Evolutionary conservation across 495 filamentous ascomycete species (phyloP).

Genomic region (Viridothelium virens): DNA sequence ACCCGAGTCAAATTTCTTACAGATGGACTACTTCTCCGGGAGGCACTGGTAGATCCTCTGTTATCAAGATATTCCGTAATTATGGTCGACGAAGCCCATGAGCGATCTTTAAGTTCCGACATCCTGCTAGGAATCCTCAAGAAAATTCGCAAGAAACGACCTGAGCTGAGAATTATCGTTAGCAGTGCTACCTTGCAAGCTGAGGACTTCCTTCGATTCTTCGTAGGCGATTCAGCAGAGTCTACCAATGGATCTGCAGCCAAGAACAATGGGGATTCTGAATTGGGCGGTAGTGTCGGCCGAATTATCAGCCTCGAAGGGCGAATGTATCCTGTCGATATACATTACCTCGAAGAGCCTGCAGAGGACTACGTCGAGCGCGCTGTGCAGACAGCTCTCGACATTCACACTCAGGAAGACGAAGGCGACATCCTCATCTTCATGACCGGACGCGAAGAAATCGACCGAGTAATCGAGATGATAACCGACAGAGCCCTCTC

Average conservation of each 20-base stretch:
- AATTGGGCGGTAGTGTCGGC: conserved; percentile 41
- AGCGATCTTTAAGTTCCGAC: conserved; percentile 89
- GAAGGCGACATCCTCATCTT: conserved; percentile 75
- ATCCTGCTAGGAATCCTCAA: conserved; percentile 89
- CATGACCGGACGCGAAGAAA: conserved; percentile 39
- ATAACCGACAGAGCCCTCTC: conserved; percentile 31
- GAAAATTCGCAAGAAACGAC: conserved; percentile 76
- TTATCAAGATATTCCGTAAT: conserved; percentile 91
- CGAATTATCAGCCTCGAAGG: conserved; percentile 86
- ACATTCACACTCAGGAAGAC: conserved; percentile 80
- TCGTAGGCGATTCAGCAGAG: conserved; percentile 44
- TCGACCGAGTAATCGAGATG: conserved; percentile 32
- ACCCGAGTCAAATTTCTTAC: conserved; percentile 96
- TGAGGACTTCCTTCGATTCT: conserved; percentile 80
- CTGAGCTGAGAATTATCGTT: conserved; percentile 80
- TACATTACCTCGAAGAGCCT: conserved; percentile 72
- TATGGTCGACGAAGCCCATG: conserved; percentile 98
- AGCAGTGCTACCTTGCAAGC: conserved; percentile 93
- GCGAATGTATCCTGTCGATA: conserved; percentile 84
- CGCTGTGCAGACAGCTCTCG: conserved; percentile 80
- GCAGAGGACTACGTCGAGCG: conserved; percentile 83
- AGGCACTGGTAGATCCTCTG: conserved; percentile 87
- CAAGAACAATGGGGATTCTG: conserved; percentile 9
- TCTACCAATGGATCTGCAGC: conserved; percentile 36
- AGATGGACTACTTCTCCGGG: conserved; percentile 87